Evolutionary conservation across 257 asterid species (phyloP).

Genomic region (Vinca minor): DNA sequence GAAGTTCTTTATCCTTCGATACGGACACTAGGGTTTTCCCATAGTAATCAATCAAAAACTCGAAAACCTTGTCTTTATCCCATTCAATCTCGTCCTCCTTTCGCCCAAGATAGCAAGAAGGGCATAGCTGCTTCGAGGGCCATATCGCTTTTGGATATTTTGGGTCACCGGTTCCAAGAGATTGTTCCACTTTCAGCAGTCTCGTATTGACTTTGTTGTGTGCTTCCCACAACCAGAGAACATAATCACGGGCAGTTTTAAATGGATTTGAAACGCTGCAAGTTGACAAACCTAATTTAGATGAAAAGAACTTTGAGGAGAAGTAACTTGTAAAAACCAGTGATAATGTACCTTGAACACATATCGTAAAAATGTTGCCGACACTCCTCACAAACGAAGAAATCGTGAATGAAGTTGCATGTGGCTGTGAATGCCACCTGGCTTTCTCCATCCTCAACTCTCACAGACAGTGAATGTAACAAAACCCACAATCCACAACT

Average conservation of each 20-base stretch:
- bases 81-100: conserved; percentile 29
- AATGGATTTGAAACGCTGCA: conserved; percentile 70
- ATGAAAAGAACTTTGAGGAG: not conserved
- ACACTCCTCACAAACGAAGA: conserved; percentile 88
- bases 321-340: not conserved
- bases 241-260: conserved; percentile 53
- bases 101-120: conserved; percentile 49
- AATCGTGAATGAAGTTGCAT: conserved; percentile 67
- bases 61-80: conserved; percentile 53
- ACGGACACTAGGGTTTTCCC: conserved; percentile 46
- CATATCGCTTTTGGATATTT: conserved; percentile 64
- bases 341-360: conserved; percentile 66
- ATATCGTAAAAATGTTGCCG: conserved; percentile 72
- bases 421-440: conserved; percentile 59
- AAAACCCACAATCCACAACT: conserved; percentile 96
- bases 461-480: conserved; percentile 81
- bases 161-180: conserved; percentile 64
- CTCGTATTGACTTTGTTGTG: conserved; percentile 85
- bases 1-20: conserved; percentile 48
- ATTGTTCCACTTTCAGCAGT: conserved; percentile 64
- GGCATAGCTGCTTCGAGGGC: conserved; percentile 79
- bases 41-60: conserved; percentile 54
- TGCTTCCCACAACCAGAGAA: conserved; percentile 82
- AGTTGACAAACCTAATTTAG: conserved; percentile 5
- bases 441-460: conserved; percentile 79